Percentiles rank a stretch among this genome's conserved stretches.
These are phyloP conservation scores for Termitomyces sp. DNA, from an alignment of 768 basidiomycete genomes.

Conservation along the genomic window DNA sequence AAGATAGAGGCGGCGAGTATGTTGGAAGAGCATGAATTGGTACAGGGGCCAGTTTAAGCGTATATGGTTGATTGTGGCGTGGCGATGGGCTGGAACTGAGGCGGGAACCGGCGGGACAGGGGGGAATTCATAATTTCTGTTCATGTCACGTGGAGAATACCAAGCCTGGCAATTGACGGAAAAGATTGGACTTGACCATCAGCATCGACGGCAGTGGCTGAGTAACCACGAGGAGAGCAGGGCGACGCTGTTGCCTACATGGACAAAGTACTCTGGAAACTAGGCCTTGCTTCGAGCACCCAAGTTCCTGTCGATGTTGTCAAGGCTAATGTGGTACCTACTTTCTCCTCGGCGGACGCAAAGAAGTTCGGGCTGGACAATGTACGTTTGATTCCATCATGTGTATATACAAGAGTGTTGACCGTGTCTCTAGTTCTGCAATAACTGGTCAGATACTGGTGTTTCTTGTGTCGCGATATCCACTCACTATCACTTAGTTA, in stretches of 20 bases:
- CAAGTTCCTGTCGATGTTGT: conserved; percentile 17
- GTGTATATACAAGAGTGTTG: conserved; percentile 5
- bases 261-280: conserved; percentile 9
- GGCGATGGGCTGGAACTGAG: neutral
- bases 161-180: conserved; percentile 8
- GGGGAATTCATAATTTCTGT: neutral
- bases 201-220: neutral
- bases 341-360: conserved; percentile 55
- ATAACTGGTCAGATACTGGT: conserved; percentile 69
- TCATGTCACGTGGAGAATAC: conserved; percentile 9
- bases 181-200: conserved; percentile 13
- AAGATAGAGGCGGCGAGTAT: neutral
- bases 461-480: conserved; percentile 2
- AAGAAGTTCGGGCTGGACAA: conserved; percentile 98
- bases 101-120: neutral
- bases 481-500: conserved; percentile 53
- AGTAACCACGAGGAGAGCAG: conserved; percentile 6
- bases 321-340: conserved; percentile 29
- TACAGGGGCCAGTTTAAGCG: neutral
- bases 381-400: conserved; percentile 43
- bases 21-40: neutral
- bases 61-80: conserved; percentile 2
- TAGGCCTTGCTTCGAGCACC: conserved; percentile 9
- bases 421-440: conserved; percentile 70
- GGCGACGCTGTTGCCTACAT: conserved; percentile 10